Conservation (phyloP, 2,329 filamentous ascomycete species). For the Penicillium italicum region DNA sequence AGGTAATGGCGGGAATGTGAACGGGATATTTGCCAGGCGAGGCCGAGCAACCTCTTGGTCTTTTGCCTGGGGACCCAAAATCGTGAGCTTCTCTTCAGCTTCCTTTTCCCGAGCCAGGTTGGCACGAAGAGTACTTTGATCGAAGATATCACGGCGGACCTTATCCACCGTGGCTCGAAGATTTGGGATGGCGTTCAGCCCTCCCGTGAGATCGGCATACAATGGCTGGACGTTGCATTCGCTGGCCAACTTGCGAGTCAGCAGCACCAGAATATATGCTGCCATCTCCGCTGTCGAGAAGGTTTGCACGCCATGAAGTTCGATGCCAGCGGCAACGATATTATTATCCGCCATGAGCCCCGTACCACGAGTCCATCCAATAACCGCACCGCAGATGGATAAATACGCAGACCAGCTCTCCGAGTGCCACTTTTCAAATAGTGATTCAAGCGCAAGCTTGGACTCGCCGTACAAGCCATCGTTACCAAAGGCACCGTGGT, state of each 20-base stretch:
- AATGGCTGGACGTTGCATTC: conserved; percentile 37
- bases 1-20: not conserved
- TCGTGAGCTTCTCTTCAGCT: not conserved
- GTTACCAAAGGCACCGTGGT: conserved; percentile 44
- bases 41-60: not conserved
- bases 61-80: not conserved
- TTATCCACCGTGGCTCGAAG: conserved; percentile 23
- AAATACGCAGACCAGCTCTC: conserved; percentile 34
- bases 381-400: conserved; percentile 41
- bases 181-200: conserved; percentile 29
- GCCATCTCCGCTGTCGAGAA: conserved; percentile 46
- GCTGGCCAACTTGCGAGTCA: conserved; percentile 28
- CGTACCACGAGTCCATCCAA: conserved; percentile 48
- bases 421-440: not conserved
- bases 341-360: conserved; percentile 45
- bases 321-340: conserved; percentile 38
- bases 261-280: conserved; percentile 37
- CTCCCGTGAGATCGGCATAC: conserved; percentile 41
- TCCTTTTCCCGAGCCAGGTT: not conserved
- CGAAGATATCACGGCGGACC: conserved; percentile 11
- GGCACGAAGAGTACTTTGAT: not conserved
- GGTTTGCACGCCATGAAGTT: conserved; percentile 38
- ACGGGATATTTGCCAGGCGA: not conserved
- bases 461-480: conserved; percentile 48
- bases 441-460: conserved; percentile 30